A percentile compares a stretch with the other conserved stretches of the same genome.
Conservation (phyloP, 768 basidiomycete genomes). For the Sarcodon sp. region DNA sequence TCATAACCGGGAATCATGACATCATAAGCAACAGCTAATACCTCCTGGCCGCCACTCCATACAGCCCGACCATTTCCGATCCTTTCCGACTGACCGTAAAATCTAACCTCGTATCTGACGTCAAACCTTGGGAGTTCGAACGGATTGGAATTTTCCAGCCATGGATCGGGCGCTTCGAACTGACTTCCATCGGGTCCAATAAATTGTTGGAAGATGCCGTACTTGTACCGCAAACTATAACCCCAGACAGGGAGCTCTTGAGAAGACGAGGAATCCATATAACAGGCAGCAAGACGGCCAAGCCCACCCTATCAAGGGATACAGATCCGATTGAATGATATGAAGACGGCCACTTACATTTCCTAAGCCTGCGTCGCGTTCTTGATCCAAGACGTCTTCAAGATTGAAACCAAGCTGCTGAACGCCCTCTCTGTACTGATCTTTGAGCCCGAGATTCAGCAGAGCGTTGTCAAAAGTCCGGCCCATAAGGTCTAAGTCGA, state of each 20-base stretch:
- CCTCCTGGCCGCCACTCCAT: conserved; percentile 90
- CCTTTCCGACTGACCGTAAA: conserved; percentile 77
- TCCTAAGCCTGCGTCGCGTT: conserved; percentile 90
- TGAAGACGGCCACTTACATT: conserved; percentile 24
- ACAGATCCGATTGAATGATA: too few species aligned
- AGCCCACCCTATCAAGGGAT: conserved; percentile 49
- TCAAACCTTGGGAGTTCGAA: conserved; percentile 86
- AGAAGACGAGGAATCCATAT: conserved; percentile 85
- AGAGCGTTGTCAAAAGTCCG: conserved; percentile 70
- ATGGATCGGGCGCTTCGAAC: conserved; percentile 87
- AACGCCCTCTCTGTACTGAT: conserved; percentile 55
- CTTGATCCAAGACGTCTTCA: conserved; percentile 77
- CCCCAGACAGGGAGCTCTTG: conserved; percentile 93
- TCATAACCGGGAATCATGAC: conserved; percentile 86
- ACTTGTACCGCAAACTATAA: conserved; percentile 86
- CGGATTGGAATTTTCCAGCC: conserved; percentile 80
- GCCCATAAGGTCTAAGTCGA: conserved; percentile 49
- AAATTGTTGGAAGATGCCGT: conserved; percentile 92
- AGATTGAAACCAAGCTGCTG: conserved; percentile 79
- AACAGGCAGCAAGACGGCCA: conserved; percentile 94
- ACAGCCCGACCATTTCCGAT: conserved; percentile 45
- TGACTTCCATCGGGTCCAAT: conserved; percentile 75
- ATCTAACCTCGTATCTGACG: conserved; percentile 74
- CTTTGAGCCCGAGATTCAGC: conserved; percentile 80
- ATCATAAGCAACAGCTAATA: conserved; percentile 88